phyloP scores from a whole-genome alignment of 2,329 filamentous ascomycete genomes.

The Claviceps digitariae region DNA sequence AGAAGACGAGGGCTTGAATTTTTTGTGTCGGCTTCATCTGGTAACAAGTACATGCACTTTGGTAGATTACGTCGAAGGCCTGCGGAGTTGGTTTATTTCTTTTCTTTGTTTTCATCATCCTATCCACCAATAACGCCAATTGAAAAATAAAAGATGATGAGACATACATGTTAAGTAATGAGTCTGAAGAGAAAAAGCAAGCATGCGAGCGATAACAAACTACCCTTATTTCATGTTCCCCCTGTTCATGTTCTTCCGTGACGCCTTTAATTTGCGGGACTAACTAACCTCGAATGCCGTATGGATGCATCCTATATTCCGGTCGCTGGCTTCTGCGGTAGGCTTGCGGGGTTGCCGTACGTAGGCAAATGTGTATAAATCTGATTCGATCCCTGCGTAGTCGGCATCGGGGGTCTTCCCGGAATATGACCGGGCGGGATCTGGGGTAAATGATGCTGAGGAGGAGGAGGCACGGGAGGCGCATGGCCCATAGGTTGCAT shows the following conservation, averaged over 20 bases:
- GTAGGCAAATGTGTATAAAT: slow-evolving; percentile 38
- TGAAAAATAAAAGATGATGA: not conserved
- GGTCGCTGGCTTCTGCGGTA: slow-evolving; percentile 45
- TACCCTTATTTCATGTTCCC: slow-evolving; percentile 11
- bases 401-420: slow-evolving; percentile 30
- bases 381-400: slow-evolving; percentile 29
- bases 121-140: slow-evolving; percentile 26
- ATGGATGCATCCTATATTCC: slow-evolving; percentile 27
- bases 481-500: slow-evolving; percentile 23
- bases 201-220: slow-evolving; percentile 9
- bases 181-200: not conserved
- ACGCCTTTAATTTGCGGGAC: slow-evolving; percentile 16
- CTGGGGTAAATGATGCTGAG: slow-evolving; percentile 26
- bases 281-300: slow-evolving; percentile 13
- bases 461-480: slow-evolving; percentile 16
- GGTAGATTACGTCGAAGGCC: not conserved
- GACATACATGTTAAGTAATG: not conserved
- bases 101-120: slow-evolving; percentile 13
- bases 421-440: slow-evolving; percentile 28
- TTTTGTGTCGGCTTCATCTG: not conserved
- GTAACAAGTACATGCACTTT: not conserved
- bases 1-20: not conserved
- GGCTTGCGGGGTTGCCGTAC: slow-evolving; percentile 45
- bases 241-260: slow-evolving; percentile 12
- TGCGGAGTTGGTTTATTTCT: not conserved